Base-by-base conservation (phyloP, 805 yeast genomes). In the Candida awuae region DNA sequence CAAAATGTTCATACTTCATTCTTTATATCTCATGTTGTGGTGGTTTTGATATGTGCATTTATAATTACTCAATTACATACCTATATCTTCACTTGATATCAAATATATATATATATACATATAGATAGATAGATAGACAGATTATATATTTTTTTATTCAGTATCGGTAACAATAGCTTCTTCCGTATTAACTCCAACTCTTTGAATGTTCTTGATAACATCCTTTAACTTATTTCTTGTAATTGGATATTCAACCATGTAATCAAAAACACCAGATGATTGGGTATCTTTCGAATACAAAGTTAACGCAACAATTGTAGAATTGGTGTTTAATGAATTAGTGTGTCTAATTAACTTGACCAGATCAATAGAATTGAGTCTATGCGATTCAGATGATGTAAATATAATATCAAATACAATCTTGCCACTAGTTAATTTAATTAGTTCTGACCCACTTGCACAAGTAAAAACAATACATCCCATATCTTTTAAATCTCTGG, bases 401-500 rank as follows among this genome's bases (percentile, higher is more conserved):
- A 88, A 67, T 21, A 88, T 85, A 29, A 87, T 48, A 59, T 88
- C 97, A 63, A 86, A 90, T 53, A 77, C 80, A 15, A 85, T 83
- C 37, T 79, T 80, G 27, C 94, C 83, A 0, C 94, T 82, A 6
- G 86, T 85, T 40, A 92, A 64, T 43, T 92, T 69, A 12, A 87
- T 73, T 43, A 87, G 66, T 44, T 87, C 96, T 44, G 86, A 90
- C 1, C 94, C 95, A 42, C 78, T 77, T 0, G 77, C 66, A 6
- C 84, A 82, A 3, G 83, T 67, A 4, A 84, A 83, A 8, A 86
- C 95, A 10, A 80, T 75, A 61, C 95, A 86, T 1, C 94, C 94
- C 18, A 78, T 54, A 37, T 70, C 67, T 43, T 76, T 84, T 42
- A 90, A 63, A 45, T 79, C 68, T 42, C 70, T 73, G 31, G 76